phyloP scores from a whole-genome alignment of 2,329 filamentous ascomycete genomes.

The Phaeomoniella chlamydospora region DNA sequence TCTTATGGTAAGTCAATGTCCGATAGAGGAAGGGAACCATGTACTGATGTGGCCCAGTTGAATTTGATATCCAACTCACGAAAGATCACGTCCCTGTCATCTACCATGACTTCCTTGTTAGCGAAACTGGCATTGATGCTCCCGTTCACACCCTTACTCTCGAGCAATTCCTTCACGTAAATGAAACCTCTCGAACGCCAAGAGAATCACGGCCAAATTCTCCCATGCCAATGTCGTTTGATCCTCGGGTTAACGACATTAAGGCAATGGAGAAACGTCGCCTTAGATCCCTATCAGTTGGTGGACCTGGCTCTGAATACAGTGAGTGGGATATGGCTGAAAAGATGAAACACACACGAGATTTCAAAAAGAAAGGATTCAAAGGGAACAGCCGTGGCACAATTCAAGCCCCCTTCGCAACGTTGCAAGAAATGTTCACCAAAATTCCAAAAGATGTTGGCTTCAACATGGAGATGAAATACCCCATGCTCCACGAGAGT shows the following conservation, averaged over 20 bases:
- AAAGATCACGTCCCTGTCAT: slow-evolving; percentile 97
- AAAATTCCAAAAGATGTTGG: slow-evolving; percentile 70
- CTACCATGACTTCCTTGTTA: slow-evolving; percentile 96
- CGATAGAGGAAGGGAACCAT: too few relatives aligned
- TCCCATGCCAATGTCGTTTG: slow-evolving; percentile 16
- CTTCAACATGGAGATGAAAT: slow-evolving; percentile 99
- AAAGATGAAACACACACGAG: slow-evolving; percentile 91
- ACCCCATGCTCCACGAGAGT: slow-evolving; percentile 92
- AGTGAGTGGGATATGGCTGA: slow-evolving; percentile 44
- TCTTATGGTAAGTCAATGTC: slow-evolving; percentile 35
- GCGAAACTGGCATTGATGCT: slow-evolving; percentile 92
- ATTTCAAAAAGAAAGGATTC: slow-evolving; percentile 88
- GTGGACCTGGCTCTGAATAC: slow-evolving; percentile 27
- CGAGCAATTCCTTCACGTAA: slow-evolving; percentile 89
- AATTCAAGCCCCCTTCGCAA: slow-evolving; percentile 92
- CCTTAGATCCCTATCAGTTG: slow-evolving; percentile 45
- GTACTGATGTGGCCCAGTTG: too few relatives aligned
- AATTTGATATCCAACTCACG: slow-evolving; percentile 87
- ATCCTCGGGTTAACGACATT: slow-evolving; percentile 8
- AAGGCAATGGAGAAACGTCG: slow-evolving; percentile 14
- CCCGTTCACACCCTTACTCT: slow-evolving; percentile 89
- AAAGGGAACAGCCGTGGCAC: slow-evolving; percentile 90
- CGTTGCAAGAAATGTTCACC: slow-evolving; percentile 81
- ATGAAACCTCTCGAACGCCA: slow-evolving; percentile 35
- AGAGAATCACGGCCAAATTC: slow-evolving; percentile 32